phyloP scores from a whole-genome alignment of 192 early-diverging fungal genomes.

The Linnemannia schmuckeri region DNA sequence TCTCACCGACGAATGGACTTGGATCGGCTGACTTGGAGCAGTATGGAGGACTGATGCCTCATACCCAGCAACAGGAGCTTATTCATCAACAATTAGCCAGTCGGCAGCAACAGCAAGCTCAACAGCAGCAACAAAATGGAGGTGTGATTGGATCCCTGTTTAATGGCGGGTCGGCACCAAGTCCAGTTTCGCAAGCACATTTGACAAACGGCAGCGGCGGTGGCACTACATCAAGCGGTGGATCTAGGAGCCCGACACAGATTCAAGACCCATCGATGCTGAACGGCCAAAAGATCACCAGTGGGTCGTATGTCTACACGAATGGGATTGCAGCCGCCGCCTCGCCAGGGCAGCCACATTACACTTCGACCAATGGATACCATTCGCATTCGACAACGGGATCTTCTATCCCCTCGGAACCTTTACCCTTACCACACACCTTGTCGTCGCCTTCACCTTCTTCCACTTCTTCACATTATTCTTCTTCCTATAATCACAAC shows the following conservation, averaged over 20 bases:
- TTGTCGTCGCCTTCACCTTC: neutral
- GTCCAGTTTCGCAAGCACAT: neutral
- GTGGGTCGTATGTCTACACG: constrained; percentile 52
- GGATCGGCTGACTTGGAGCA: constrained; percentile 34
- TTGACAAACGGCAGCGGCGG: neutral
- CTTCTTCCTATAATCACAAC: constrained; percentile 5
- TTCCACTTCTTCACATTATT: constrained; percentile 8
- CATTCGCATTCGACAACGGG: constrained; percentile 4
- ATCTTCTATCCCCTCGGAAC: neutral
- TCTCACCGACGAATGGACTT: constrained; percentile 15
- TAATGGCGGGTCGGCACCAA: constrained; percentile 15
- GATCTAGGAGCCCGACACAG: constrained; percentile 39
- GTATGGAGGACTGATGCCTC: constrained; percentile 41
- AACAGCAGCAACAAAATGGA: constrained; percentile 19
- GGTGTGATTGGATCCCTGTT: constrained; percentile 34
- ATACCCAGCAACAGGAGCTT: constrained; percentile 51
- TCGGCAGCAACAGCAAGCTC: constrained; percentile 21
- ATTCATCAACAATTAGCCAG: constrained; percentile 48
- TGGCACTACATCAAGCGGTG: neutral
- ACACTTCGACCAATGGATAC: constrained; percentile 29
- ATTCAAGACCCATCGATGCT: constrained; percentile 43
- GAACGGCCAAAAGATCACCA: constrained; percentile 46
- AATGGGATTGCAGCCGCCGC: constrained; percentile 22
- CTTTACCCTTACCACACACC: neutral
- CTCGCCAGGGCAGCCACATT: constrained; percentile 14